Evolutionary conservation across 345 rosid genomes (phyloP), one percentile per base, ranked within the genome.

Genomic region (Erodium maritimum): DNA sequence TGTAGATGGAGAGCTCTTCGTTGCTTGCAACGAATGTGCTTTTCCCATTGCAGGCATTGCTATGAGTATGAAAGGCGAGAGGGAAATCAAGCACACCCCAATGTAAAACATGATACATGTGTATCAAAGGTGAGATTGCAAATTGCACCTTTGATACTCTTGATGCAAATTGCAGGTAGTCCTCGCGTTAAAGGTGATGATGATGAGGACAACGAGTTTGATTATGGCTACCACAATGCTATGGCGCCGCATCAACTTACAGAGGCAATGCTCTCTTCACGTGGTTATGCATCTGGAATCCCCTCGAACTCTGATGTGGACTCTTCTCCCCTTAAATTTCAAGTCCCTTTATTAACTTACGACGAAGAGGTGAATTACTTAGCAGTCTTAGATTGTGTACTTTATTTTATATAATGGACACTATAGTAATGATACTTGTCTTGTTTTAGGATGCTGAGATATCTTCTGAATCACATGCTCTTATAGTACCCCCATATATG

Each of bases 11-110:
- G 97, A 90, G 71, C 86, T 83, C 21, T 87, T 90, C 73, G 89
- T 90, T 77, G 97, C 95, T 5, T 90, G 97, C 77, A 85, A 90
- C 61, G 97, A 90, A 73, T 90, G 96, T 82, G 97, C 96, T 50
- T 90, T 90, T 80, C 97, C 97, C 29, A 87, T 90, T 90, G 97
- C 69, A 79, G 95, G 73, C 71, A 80, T 71, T 90, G 97, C 69
- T 90, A 87, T 24, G 97, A 90, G 69, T 87, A 87, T 29, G 97
- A 90, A 73, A 74, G 97, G 75, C 67, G 95, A 60, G 97, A 90
- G 64, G 97, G 97, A n/a, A 87, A 80, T 74, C 89, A 85, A 63
- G 78, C 83, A 55, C 87, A 96, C 70, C 96, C 58, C 97, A 90
- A 52, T 90, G 97, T 70, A 88, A 84, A 80, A 87, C 96, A 56